Base-by-base conservation (phyloP, 2,329 filamentous ascomycete genomes). In the Botrytis medusae region DNA sequence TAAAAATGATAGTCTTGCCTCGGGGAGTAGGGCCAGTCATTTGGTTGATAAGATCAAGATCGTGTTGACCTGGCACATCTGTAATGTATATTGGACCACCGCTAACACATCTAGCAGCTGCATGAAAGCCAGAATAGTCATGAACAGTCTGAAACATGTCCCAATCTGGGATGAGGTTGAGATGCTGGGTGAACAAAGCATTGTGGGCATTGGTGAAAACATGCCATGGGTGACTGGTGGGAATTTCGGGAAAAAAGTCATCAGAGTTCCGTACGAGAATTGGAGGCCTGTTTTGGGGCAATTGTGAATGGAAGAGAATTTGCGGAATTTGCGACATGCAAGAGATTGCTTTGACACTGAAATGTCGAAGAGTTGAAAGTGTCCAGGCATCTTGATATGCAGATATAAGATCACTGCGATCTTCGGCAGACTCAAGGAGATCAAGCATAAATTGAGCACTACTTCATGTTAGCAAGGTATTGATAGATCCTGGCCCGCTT, bases 21-120 rank as follows among this genome's bases (percentile, higher is more conserved):
- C 88, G 85, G 0, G 90, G 85, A 0, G 93, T 96, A 18, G 86
- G 84, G 0, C 92, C 95, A 0, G 92, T 94, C 87, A 98, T 95
- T 81, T 97, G 91, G 42, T 86, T 83, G 74, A 99, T 92, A 25
- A 99, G 82, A 9, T 86, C 83, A 44, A 94, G 79, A 79, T 97
- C 87, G 81, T 98, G 94, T 74, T 93, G 84, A 0, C 94, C 95
- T 0, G 95, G 95, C 0, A 90, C 88, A 82, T 99, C 96, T 0
- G 95, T 98, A 81, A 99, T 95, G 79, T 97, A 98, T 59, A 99
- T 92, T 0, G 95, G 96, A 0, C 96, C 96, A 14, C 96, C 96
- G 65, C 92, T 95, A 16, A 99, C 86, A 81, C 94, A 97, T 64
- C 96, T 88, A 2, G 94, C 95, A 1, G 96, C 95, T 7, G 93